phyloP scores from a whole-genome alignment of 257 asterid species.

The Solanum microdontum region DNA sequence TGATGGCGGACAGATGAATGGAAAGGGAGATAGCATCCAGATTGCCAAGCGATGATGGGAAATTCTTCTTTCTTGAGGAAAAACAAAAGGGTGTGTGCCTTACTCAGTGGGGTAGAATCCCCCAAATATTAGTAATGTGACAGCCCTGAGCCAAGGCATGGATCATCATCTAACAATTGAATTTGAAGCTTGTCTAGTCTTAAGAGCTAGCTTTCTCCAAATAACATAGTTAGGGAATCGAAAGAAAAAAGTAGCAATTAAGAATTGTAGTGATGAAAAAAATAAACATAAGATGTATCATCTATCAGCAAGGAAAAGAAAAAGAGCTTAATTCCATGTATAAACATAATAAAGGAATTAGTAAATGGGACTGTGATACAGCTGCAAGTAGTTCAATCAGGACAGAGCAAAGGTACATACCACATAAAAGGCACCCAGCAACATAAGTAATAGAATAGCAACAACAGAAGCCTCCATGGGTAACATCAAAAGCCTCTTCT shows the following conservation, averaged over 20 bases:
- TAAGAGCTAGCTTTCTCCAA: background rate
- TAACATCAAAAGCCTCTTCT: constrained; percentile 49
- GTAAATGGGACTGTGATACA: background rate
- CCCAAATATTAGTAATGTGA: background rate
- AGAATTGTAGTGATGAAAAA: background rate
- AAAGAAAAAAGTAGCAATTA: background rate
- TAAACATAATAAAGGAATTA: background rate
- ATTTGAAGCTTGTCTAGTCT: background rate
- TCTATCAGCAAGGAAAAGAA: background rate
- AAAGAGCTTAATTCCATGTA: background rate
- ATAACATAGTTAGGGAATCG: background rate
- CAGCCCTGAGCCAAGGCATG: background rate
- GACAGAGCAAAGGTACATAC: constrained; percentile 28
- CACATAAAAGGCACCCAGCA: constrained; percentile 93
- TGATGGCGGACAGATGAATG: background rate
- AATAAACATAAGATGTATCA: background rate
- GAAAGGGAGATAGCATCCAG: background rate
- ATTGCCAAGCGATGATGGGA: background rate
- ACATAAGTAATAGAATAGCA: constrained; percentile 62
- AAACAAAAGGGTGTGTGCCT: background rate
- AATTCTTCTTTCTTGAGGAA: background rate
- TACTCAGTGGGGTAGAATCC: background rate
- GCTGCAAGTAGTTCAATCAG: background rate
- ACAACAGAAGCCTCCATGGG: constrained; percentile 74
- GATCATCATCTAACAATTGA: background rate